A percentile compares a stretch with the other conserved stretches of the same genome.
These are phyloP conservation scores for Raphanus sativus DNA, from an alignment of 345 rosid genomes.

Conservation along the genomic window DNA sequence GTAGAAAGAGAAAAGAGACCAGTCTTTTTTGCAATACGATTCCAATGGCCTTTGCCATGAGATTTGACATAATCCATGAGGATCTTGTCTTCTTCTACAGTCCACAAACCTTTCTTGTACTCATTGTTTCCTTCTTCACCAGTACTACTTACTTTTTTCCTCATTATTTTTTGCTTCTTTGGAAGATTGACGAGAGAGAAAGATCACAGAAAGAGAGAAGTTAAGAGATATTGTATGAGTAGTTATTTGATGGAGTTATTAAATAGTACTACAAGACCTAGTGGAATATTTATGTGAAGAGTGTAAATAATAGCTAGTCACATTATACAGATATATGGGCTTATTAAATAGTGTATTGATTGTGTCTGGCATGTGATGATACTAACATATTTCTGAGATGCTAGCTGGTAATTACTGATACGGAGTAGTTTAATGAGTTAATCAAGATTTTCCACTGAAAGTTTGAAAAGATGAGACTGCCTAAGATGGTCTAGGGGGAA, in stretches of 20 bases:
- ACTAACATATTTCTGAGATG: conserved; percentile 21
- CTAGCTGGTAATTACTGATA: conserved; percentile 36
- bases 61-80: conserved; percentile 50
- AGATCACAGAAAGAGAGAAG: conserved; percentile 1
- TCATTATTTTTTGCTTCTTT: conserved; percentile 31
- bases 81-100: conserved; percentile 50
- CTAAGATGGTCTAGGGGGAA: conserved; percentile 35
- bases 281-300: conserved; percentile 22
- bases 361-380: conserved; percentile 36
- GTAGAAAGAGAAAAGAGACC: conserved; percentile 36
- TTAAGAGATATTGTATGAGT: conserved; percentile 13
- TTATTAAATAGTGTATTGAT: conserved; percentile 30
- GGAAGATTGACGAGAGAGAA: conserved; percentile 20
- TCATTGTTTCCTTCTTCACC: conserved; percentile 39
- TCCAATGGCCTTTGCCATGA: conserved; percentile 72
- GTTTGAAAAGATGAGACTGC: conserved; percentile 34
- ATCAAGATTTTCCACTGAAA: conserved; percentile 12
- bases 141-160: conserved; percentile 28
- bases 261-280: conserved; percentile 30
- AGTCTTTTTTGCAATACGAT: conserved; percentile 51
- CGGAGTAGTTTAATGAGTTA: conserved; percentile 11
- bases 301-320: background rate
- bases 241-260: conserved; percentile 27
- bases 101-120: conserved; percentile 52
- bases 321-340: background rate